Evolutionary conservation across 495 filamentous ascomycete species (phyloP).

Genomic region (Bacidia gigantensis): DNA sequence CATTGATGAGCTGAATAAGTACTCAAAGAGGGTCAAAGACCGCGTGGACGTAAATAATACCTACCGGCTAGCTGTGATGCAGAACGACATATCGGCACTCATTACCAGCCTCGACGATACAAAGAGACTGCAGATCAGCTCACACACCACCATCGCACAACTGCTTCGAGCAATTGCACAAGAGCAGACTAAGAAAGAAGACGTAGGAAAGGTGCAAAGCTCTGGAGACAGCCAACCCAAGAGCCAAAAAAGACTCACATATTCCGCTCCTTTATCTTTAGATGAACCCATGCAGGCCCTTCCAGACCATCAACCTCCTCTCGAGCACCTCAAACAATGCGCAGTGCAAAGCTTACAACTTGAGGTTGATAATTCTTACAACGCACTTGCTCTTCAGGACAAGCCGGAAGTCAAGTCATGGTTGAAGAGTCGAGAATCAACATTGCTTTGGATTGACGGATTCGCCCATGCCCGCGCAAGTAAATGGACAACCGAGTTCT

Average conservation of each 20-base stretch:
- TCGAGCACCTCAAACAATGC: no score
- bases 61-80: neutral
- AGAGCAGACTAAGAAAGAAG: neutral
- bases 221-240: no score
- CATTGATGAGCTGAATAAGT: neutral
- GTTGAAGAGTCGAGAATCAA: neutral
- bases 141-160: neutral
- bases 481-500: constrained; percentile 5
- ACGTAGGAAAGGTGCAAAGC: no score
- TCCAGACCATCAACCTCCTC: no score
- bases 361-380: neutral
- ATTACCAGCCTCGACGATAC: neutral
- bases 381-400: neutral
- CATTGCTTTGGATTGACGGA: constrained; percentile 1
- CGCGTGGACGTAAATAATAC: neutral
- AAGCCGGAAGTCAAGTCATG: neutral
- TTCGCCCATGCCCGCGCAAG: neutral
- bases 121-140: neutral
- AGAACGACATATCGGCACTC: neutral
- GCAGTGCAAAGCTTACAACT: no score
- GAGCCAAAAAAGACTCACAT: no score
- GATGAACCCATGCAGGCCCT: no score
- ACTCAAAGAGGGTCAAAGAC: neutral
- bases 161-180: neutral
- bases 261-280: no score